These are phyloP conservation scores for Suillus lakei DNA, from an alignment of 768 basidiomycete species.

Conservation along the genomic window DNA sequence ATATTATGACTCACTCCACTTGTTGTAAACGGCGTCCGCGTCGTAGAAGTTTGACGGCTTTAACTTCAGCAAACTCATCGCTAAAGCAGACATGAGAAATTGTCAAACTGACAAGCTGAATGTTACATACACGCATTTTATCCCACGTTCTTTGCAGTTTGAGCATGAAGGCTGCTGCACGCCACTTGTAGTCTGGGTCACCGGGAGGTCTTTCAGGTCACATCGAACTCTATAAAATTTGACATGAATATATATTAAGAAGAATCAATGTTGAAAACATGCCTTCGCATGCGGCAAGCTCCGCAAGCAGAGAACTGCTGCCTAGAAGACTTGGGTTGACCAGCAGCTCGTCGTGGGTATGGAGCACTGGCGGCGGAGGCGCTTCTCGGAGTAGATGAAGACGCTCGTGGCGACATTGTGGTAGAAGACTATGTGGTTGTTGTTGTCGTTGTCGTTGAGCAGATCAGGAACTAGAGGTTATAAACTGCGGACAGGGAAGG, in stretches of 20 bases:
- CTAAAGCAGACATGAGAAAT: conserved; percentile 44
- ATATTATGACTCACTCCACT: conserved; percentile 68
- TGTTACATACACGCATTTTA: conserved; percentile 90
- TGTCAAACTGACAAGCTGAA: background rate
- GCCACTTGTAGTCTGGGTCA: conserved; percentile 50
- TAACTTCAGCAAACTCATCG: conserved; percentile 91
- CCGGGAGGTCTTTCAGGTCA: conserved; percentile 84
- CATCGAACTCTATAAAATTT: conserved; percentile 74
- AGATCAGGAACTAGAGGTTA: background rate
- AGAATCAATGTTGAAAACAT: conserved; percentile 12
- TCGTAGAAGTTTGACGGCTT: conserved; percentile 84
- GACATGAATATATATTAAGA: background rate
- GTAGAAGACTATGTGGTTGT: conserved; percentile 1
- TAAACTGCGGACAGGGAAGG: conserved; percentile 17
- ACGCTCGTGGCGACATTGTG: conserved; percentile 64
- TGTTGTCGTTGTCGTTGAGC: background rate
- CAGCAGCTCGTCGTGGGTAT: conserved; percentile 52
- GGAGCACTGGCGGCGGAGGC: conserved; percentile 33
- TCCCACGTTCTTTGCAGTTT: conserved; percentile 86
- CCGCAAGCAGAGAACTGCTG: conserved; percentile 95
- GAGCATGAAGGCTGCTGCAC: conserved; percentile 64
- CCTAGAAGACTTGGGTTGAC: conserved; percentile 75
- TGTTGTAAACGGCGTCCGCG: conserved; percentile 82
- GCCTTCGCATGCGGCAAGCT: conserved; percentile 90
- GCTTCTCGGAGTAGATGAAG: conserved; percentile 39